Base-by-base conservation (phyloP, 1,139 yeast genomes). In the Protomyces pachydermus region DNA sequence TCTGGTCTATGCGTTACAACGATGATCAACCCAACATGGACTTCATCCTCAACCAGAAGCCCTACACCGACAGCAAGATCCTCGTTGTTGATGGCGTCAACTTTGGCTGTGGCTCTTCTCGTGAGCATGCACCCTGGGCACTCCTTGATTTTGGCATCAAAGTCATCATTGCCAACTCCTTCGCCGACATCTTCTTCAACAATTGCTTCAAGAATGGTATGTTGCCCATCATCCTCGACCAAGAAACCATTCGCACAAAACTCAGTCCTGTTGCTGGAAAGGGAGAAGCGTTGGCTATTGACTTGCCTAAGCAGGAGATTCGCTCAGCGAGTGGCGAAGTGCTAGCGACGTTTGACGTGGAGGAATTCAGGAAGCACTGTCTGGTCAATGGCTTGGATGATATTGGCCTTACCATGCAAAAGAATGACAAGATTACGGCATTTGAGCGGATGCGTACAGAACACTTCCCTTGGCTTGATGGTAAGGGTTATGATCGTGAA, bases 111-210 rank as follows among this genome's bases (percentile, higher is more conserved):
- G 98, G 98, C 72, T 91, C 98, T 52, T 91, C 97, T 4, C 89
- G 98, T 82, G 98, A 93, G 77, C 98, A 93, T 73, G 98, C 98
- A 28, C 98, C 98, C 66, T 93, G 98, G 98, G 98, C 98, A 2
- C 82, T 93, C 70, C 91, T 90, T 73, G 98, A 93, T 78, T 93
- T 93, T 73, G 98, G 98, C 75, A 91, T 93, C 76, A 86, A 88
- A 76, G 87, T 93, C 69, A 88, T 93, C 74, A 91, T 93, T 77
- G 98, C 98, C 3, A 98, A 98, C 67, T 90, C 97, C 1, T 93
- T 91, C 72, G 98, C 98, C 75, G 98, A 93, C 77, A 93, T 93
- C 72, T 93, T 93, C 81, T 91, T 89, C 84, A 93, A 88, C 80
- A 93, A 93, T 80, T 91, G 97, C 60, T 88, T 88, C 81, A 93